Evolutionary conservation across 2,329 filamentous ascomycete genomes (phyloP).

Genomic region (Dothistroma septosporum): DNA sequence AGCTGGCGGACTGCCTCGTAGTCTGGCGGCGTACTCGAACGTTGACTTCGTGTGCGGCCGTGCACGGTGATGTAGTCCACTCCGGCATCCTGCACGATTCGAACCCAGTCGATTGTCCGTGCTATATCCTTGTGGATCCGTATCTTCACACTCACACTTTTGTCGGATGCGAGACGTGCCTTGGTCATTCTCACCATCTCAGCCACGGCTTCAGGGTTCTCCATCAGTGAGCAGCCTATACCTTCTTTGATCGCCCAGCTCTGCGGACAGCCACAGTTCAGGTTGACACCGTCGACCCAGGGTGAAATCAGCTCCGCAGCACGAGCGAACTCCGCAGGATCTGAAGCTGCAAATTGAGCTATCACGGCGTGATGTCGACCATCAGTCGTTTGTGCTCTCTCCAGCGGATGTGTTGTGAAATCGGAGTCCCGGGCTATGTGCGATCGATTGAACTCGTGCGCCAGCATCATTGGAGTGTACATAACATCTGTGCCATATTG

Average conservation of each 20-base stretch:
- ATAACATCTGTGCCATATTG: slow-evolving; percentile 62
- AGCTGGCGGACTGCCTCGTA: slow-evolving; percentile 58
- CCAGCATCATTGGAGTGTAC: slow-evolving; percentile 64
- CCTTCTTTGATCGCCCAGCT: slow-evolving; percentile 66
- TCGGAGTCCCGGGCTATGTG: slow-evolving; percentile 53
- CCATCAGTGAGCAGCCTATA: slow-evolving; percentile 67
- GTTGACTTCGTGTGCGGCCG: slow-evolving; percentile 59
- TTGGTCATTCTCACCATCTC: slow-evolving; percentile 61
- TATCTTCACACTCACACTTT: slow-evolving; percentile 67
- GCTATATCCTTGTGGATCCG: slow-evolving; percentile 61
- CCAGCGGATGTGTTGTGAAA: slow-evolving; percentile 49
- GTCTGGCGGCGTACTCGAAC: slow-evolving; percentile 59
- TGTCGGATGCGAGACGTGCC: slow-evolving; percentile 42
- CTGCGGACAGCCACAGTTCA: slow-evolving; percentile 72
- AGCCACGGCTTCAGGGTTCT: slow-evolving; percentile 59
- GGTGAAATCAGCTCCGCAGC: slow-evolving; percentile 60
- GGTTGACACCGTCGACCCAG: slow-evolving; percentile 60
- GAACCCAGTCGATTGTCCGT: slow-evolving; percentile 57
- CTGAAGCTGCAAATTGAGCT: slow-evolving; percentile 63
- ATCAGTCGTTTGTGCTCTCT: slow-evolving; percentile 40
- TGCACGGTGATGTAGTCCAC: slow-evolving; percentile 69
- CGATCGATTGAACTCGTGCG: slow-evolving; percentile 35
- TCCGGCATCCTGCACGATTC: slow-evolving; percentile 56
- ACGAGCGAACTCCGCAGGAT: slow-evolving; percentile 57
- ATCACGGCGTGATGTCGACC: slow-evolving; percentile 48